phyloP scores from a whole-genome alignment of 1,139 yeast genomes.

The Lodderomyces orthopsilosis region DNA sequence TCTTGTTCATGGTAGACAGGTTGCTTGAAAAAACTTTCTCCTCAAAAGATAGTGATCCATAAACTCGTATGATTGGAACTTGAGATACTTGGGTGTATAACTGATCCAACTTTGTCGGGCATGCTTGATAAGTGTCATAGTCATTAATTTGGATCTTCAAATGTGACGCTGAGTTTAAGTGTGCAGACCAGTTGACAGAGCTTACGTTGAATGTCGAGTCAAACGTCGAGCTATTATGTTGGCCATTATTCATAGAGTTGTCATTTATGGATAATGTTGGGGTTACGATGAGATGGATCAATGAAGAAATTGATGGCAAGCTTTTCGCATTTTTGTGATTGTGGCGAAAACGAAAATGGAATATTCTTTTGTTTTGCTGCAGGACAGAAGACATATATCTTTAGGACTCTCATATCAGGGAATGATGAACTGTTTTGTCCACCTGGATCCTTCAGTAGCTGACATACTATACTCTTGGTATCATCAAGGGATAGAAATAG shows the following conservation, averaged over 20 bases:
- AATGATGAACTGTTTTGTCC: too few species aligned
- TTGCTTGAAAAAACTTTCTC: conserved; percentile 4
- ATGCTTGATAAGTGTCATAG: conserved; percentile 61
- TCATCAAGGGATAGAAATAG: too few species aligned
- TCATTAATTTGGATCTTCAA: conserved; percentile 48
- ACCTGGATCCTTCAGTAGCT: too few species aligned
- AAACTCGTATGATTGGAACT: conserved; percentile 76
- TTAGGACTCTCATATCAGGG: too few species aligned
- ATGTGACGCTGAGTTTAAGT: conserved; percentile 8
- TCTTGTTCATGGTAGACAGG: conserved; percentile 8
- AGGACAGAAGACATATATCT: too few species aligned
- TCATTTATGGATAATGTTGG: neutral
- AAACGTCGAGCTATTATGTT: neutral
- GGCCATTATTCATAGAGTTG: neutral
- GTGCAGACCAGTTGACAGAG: conserved; percentile 10
- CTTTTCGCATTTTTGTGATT: neutral
- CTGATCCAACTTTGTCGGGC: conserved; percentile 35
- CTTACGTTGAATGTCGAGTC: conserved; percentile 7
- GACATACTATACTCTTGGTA: too few species aligned
- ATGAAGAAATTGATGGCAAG: neutral
- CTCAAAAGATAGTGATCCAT: conserved; percentile 54
- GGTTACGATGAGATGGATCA: neutral
- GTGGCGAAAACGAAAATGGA: neutral
- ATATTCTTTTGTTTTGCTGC: neutral
- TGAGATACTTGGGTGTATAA: conserved; percentile 33